Evolutionary conservation across 768 basidiomycete genomes (phyloP).

Genomic region (Krasilnikovozyma curviuscula): DNA sequence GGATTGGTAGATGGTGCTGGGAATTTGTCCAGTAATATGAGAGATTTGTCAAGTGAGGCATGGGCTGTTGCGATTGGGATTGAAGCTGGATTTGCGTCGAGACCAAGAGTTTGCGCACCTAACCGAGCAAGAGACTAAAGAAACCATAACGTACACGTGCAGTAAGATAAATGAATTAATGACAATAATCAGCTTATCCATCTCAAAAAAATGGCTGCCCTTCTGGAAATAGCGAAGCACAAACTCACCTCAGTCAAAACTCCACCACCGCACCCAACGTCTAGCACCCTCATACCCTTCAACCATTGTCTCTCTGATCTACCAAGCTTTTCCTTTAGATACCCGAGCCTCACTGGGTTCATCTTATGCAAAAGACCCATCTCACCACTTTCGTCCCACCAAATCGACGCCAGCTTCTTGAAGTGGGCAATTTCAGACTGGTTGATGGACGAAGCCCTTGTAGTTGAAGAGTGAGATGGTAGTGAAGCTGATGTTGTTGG

Average conservation of each 20-base stretch:
- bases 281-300: conserved; percentile 51
- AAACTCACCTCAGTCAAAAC: conserved; percentile 62
- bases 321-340: conserved; percentile 35
- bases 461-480: background rate
- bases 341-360: conserved; percentile 77
- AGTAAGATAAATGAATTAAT: too few species aligned
- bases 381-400: conserved; percentile 93
- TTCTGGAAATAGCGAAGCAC: too few species aligned
- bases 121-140: conserved; percentile 62
- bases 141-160: background rate
- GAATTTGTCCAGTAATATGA: conserved; percentile 23
- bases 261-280: conserved; percentile 92
- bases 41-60: conserved; percentile 51
- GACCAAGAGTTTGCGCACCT: conserved; percentile 70
- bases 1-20: conserved; percentile 17
- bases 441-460: conserved; percentile 41
- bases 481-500: background rate
- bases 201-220: too few species aligned
- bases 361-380: conserved; percentile 74
- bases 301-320: conserved; percentile 29
- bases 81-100: conserved; percentile 79
- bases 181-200: too few species aligned
- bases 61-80: conserved; percentile 68
- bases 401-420: conserved; percentile 65
- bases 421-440: conserved; percentile 69